Percentiles rank a stretch among this genome's conserved stretches.
Evolutionary conservation across 2,329 filamentous ascomycete species (phyloP).

Genomic region (Elsinoe australis): DNA sequence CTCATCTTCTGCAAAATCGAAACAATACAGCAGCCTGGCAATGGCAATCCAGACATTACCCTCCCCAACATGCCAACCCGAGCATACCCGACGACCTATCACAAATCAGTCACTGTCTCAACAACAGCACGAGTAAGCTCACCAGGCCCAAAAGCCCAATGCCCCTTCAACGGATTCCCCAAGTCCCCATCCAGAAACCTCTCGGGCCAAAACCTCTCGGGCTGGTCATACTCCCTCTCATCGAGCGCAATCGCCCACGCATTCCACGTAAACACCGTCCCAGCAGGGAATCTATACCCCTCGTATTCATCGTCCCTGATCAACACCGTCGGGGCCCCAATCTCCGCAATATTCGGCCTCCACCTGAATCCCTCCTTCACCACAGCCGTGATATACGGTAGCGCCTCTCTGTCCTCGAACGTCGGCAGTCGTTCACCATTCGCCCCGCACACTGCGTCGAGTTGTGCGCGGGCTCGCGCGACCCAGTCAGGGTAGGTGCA

Average conservation of each 20-base stretch:
- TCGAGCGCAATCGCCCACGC: constrained; percentile 23
- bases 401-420: constrained; percentile 24
- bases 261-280: constrained; percentile 16
- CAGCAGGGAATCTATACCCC: constrained; percentile 26
- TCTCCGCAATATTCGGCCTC: constrained; percentile 26
- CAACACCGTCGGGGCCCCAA: constrained; percentile 35
- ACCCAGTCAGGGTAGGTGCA: constrained; percentile 26
- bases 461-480: constrained; percentile 26
- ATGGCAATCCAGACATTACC: constrained; percentile 15
- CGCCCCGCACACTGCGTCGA: constrained; percentile 27
- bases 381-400: constrained; percentile 30
- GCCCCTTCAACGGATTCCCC: constrained; percentile 14
- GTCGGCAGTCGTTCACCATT: constrained; percentile 25
- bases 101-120: neutral
- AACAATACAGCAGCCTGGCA: constrained; percentile 14
- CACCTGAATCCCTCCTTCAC: constrained; percentile 33
- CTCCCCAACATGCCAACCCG: constrained; percentile 13
- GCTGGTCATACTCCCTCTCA: constrained; percentile 21
- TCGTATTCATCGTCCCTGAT: constrained; percentile 36
- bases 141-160: constrained; percentile 15
- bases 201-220: constrained; percentile 24
- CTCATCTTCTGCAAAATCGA: constrained; percentile 15
- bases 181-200: constrained; percentile 22
- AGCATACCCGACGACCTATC: constrained; percentile 8
- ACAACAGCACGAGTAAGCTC: neutral